Evolutionary conservation across 768 basidiomycete species (phyloP).

Genomic region (Lactarius psammicola): DNA sequence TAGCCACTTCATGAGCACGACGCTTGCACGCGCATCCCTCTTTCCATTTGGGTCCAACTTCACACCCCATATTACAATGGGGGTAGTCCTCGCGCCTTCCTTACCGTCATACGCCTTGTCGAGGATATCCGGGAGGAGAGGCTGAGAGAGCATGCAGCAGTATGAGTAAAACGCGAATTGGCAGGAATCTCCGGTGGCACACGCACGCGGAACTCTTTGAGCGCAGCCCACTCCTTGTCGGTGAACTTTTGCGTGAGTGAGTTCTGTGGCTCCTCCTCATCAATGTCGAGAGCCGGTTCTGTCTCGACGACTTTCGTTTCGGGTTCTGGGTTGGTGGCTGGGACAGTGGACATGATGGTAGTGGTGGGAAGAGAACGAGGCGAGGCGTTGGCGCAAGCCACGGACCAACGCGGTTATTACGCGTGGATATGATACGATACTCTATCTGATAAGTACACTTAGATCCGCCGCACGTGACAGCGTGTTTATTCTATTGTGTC

Average conservation of each 20-base stretch:
- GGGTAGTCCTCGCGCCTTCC: conserved; percentile 46
- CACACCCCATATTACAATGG: conserved; percentile 71
- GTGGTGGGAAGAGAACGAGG: neutral
- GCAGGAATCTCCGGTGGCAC: neutral
- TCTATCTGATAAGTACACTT: conserved; percentile 23
- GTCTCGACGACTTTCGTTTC: conserved; percentile 22
- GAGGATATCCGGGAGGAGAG: conserved; percentile 52
- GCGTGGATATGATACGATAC: no score
- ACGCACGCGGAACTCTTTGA: conserved; percentile 66
- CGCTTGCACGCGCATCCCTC: conserved; percentile 63
- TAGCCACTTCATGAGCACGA: conserved; percentile 79
- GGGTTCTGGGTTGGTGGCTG: conserved; percentile 9
- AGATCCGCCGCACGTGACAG: conserved; percentile 3
- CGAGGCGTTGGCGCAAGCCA: neutral
- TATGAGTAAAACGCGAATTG: neutral
- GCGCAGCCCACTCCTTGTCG: conserved; percentile 64
- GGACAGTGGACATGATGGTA: conserved; percentile 20
- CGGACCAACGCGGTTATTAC: no score
- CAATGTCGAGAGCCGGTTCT: conserved; percentile 19
- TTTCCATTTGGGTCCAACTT: conserved; percentile 57
- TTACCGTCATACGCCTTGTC: conserved; percentile 60
- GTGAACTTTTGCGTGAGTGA: conserved; percentile 68
- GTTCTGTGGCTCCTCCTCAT: conserved; percentile 67
- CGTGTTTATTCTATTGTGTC: neutral
- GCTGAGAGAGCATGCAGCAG: conserved; percentile 19